Base-by-base conservation (phyloP, 2,329 filamentous ascomycete species). In the Metarhizium rileyi region DNA sequence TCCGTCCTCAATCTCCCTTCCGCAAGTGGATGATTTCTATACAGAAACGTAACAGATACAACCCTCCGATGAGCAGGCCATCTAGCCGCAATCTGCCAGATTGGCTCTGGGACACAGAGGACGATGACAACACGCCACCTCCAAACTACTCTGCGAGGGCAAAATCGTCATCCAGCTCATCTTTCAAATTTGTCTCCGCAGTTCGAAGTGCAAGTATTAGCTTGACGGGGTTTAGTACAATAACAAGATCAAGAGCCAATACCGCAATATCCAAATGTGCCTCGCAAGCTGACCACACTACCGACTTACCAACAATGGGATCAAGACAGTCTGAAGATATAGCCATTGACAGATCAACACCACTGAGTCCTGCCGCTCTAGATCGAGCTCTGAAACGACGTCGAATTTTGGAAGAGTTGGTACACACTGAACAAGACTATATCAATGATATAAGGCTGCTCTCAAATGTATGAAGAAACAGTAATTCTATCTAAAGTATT, bases 401-500 rank as follows among this genome's bases (percentile, higher is more conserved):
- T 14, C 82, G 84, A 53, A 82, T 95, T 36, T 68, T 97, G 33
- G 87, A 93, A 61, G 93, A 97, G 67, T 72, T 97, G 46, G 81
- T 96, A 53, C 78, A 71, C 50, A 95, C 90, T 0, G 93, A 97
- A 65, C 86, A 93, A 63, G 81, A 84, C 59, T 97, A 97, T 63
- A 83, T 97, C 58, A 81, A 84, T 16, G 91, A 95, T 59, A 68
- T 97, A 51, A 88, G 88, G 58, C 89, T 93, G 56, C 72, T 97
- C 52, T 85, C 86, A 63, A 90, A 94, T 67, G 90, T 91, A 70
- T 62, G 81, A 60, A 38, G 14, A 8, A 3, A 26, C 12, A 38
- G 3, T 30, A 14, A 3, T 38, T 9, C 6, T 25, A 23, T 18
- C 26, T 3, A 9, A 7, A 6, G 2, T 9, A 10, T 16, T 30